Evolutionary conservation across 2,329 filamentous ascomycete species (phyloP), one percentile per base, ranked within the genome.

Genomic region (Trichoderma atroviride): DNA sequence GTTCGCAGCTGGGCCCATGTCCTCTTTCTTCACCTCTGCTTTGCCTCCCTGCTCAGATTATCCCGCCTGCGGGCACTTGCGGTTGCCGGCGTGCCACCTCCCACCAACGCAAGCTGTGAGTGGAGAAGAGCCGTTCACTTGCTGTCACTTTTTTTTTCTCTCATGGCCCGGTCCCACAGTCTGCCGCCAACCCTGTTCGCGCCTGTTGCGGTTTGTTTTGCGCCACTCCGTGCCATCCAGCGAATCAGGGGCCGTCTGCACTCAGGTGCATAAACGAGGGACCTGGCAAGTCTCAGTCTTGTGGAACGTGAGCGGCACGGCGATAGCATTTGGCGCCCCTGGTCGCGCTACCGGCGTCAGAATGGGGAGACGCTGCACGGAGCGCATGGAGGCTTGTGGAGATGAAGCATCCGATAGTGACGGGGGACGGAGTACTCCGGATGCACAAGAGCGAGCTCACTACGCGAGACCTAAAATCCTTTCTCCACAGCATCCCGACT

Each of bases 321-420:
- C 43, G 55, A 59, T 69, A 59, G 63, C 53, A 66, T 66, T 66
- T 66, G 53, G 63, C 63, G 53, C 55, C 63, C 63, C 63, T 66
- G 29, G 63, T 66, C 65, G 69, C 69, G 65, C 65, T 69, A 70
- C 65, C 37, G 65, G 69, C 69, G 69, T 69, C 59, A 69, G 69
- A 70, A 70, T 52, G 60, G 53, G 29, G 67, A 69, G 63, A 65
- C 55, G 66, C 66, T 61, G 66, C 66, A 61, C 56, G 56, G 43
- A 66, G 63, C 63, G 63, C 63, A 66, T 66, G 60, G 60, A 63
- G 67, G 59, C 27, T 57, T 58, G 67, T 63, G 58, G 59, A 63
- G 59, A 58, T 59, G 67, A 57, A 43, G 53, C 63, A 66, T 64
- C 67, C 53, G 59, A 69, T 58, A 52, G 59, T 69, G 67, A 69